Percentiles rank a stretch among this genome's conserved stretches.
These are phyloP conservation scores for Lagerstroemia speciosa DNA, from an alignment of 345 rosid species.

Conservation along the genomic window DNA sequence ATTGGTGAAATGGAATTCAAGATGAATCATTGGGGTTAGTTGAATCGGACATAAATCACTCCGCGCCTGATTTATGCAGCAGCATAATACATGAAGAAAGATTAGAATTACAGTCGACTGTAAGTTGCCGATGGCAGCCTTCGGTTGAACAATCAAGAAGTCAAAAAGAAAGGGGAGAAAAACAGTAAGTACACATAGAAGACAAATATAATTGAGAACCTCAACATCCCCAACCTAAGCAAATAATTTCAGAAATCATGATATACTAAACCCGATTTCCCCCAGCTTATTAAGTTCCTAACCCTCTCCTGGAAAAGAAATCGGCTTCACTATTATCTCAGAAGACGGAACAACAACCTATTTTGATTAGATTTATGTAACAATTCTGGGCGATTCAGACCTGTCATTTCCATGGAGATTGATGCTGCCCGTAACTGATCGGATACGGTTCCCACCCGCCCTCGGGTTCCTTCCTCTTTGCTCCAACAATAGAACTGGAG, in stretches of 20 bases:
- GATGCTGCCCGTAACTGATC: constrained; percentile 36
- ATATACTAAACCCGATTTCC: background rate
- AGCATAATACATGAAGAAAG: background rate
- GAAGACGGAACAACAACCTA: background rate
- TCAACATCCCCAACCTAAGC: background rate
- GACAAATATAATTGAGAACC: background rate
- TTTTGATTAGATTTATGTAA: background rate
- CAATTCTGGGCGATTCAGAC: background rate
- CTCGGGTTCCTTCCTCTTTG: constrained; percentile 81
- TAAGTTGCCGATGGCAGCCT: background rate
- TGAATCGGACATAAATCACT: background rate
- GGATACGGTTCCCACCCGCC: constrained; percentile 54
- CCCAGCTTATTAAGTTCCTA: background rate
- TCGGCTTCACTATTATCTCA: background rate
- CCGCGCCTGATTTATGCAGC: background rate
- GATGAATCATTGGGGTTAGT: background rate
- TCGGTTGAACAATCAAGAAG: background rate
- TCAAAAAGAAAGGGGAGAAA: background rate
- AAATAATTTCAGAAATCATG: no score
- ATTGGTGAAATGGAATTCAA: background rate
- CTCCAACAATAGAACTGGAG: constrained; percentile 50
- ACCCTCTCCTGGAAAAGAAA: background rate
- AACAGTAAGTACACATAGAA: background rate
- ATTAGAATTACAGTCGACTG: background rate
- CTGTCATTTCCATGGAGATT: constrained; percentile 63